Evolutionary conservation across 495 filamentous ascomycete genomes (phyloP).

Genomic region (Lophium mytilinum): DNA sequence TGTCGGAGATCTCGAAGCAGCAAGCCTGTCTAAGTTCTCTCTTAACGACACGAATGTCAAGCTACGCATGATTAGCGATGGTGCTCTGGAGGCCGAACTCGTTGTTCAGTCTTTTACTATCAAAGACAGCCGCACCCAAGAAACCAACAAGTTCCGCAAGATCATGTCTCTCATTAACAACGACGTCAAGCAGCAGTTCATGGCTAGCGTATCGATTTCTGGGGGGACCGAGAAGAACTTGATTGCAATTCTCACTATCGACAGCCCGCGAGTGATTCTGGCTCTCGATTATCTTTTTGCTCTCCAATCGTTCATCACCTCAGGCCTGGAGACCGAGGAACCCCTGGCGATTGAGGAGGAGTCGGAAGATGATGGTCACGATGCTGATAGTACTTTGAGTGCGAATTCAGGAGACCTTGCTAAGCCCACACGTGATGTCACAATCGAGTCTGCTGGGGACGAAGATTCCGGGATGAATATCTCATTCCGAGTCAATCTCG

Average conservation of each 20-base stretch:
- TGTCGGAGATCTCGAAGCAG: conserved; percentile 65
- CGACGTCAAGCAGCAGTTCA: conserved; percentile 87
- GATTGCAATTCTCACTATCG: conserved; percentile 87
- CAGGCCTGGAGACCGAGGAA: conserved; percentile 56
- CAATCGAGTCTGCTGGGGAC: conserved; percentile 28
- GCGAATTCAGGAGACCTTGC: conserved; percentile 29
- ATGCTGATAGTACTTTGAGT: conserved; percentile 42
- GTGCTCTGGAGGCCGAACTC: conserved; percentile 85
- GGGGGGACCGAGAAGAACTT: conserved; percentile 74
- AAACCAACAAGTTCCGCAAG: conserved; percentile 91
- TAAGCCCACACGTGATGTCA: conserved; percentile 7
- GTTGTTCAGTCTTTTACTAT: conserved; percentile 93
- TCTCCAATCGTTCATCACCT: conserved; percentile 69
- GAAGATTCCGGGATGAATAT: conserved; percentile 52
- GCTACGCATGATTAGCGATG: conserved; percentile 88
- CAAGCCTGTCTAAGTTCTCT: conserved; percentile 87
- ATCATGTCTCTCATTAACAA: conserved; percentile 97
- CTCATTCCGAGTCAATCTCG: conserved; percentile 86
- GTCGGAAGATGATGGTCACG: conserved; percentile 50
- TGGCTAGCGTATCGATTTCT: conserved; percentile 92
- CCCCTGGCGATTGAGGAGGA: conserved; percentile 48
- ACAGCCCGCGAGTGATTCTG: conserved; percentile 90
- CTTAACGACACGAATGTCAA: conserved; percentile 87
- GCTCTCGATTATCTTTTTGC: conserved; percentile 92
- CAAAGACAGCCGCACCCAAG: conserved; percentile 72